These are phyloP conservation scores for Penicillium psychrofluorescens DNA, from an alignment of 495 filamentous ascomycete species.

Conservation along the genomic window DNA sequence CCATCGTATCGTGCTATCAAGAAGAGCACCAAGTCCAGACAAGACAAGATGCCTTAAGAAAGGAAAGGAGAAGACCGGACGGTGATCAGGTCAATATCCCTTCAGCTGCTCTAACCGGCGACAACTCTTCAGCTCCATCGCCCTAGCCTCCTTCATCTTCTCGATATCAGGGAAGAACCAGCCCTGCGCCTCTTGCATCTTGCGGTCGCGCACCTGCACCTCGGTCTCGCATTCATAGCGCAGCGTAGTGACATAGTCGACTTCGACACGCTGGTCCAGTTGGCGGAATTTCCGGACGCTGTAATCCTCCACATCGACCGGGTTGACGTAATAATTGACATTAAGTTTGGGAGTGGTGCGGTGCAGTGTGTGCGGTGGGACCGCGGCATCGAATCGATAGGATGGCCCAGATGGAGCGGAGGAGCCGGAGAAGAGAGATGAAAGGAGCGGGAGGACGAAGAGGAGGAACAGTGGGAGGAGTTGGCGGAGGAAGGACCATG, in stretches of 20 bases:
- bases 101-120: slow-evolving; percentile 41
- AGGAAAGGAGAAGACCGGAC: background rate
- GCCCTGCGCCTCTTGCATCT: slow-evolving; percentile 75
- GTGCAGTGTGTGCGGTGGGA: slow-evolving; percentile 62
- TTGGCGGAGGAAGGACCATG: slow-evolving; percentile 44
- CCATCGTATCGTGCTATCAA: slow-evolving; percentile 17
- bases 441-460: slow-evolving; percentile 80
- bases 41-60: background rate
- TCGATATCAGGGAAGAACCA: slow-evolving; percentile 79
- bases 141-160: slow-evolving; percentile 61
- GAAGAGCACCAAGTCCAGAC: slow-evolving; percentile 1
- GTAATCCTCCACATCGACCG: slow-evolving; percentile 64
- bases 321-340: slow-evolving; percentile 80
- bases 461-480: slow-evolving; percentile 82
- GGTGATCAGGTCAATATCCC: slow-evolving; percentile 8
- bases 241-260: slow-evolving; percentile 57
- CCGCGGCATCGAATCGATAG: slow-evolving; percentile 61
- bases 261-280: slow-evolving; percentile 72
- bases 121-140: slow-evolving; percentile 55
- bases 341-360: slow-evolving; percentile 63
- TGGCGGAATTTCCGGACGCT: slow-evolving; percentile 55
- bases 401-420: slow-evolving; percentile 54
- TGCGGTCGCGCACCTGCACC: slow-evolving; percentile 47
- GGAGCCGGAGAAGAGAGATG: slow-evolving; percentile 64
- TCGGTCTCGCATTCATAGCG: slow-evolving; percentile 68